phyloP scores from a whole-genome alignment of 352 stramenopile species.

The Phytophthora idaei region DNA sequence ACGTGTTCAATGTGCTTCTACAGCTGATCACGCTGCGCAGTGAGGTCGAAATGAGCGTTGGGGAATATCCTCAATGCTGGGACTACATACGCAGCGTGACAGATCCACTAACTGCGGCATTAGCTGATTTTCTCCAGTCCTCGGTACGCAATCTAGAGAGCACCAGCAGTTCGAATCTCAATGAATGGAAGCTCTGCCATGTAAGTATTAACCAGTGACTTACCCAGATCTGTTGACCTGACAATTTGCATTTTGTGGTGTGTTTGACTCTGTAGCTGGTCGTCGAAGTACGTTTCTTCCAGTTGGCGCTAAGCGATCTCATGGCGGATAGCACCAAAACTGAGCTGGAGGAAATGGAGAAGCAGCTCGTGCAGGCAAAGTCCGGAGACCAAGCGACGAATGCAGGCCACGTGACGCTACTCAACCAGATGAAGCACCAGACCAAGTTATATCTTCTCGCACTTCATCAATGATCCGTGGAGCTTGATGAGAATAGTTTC shows the following conservation, averaged over 20 bases:
- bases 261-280: conserved; percentile 45
- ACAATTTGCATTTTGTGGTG: conserved; percentile 8
- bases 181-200: conserved; percentile 68
- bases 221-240: not conserved
- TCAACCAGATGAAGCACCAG: conserved; percentile 82
- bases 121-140: conserved; percentile 52
- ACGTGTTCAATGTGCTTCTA: conserved; percentile 83
- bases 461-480: conserved; percentile 38
- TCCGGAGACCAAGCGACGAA: conserved; percentile 40
- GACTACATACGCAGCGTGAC: conserved; percentile 62
- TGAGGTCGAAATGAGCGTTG: conserved; percentile 74
- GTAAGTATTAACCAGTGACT: conserved; percentile 37
- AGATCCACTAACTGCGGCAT: conserved; percentile 54
- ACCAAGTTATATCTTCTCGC: conserved; percentile 82
- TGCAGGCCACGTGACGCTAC: conserved; percentile 49
- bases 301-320: conserved; percentile 57
- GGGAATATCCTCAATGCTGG: conserved; percentile 54
- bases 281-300: conserved; percentile 79
- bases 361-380: conserved; percentile 45
- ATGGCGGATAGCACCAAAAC: conserved; percentile 61
- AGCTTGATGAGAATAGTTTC: not conserved
- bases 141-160: conserved; percentile 39
- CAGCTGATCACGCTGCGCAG: conserved; percentile 77
- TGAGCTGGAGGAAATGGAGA: conserved; percentile 56
- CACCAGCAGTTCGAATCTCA: conserved; percentile 12